Percentiles rank a stretch among this genome's conserved stretches.
These are phyloP conservation scores for Pontederia paniculata DNA, from an alignment of 176 grass and related monocot genomes.

Conservation along the genomic window DNA sequence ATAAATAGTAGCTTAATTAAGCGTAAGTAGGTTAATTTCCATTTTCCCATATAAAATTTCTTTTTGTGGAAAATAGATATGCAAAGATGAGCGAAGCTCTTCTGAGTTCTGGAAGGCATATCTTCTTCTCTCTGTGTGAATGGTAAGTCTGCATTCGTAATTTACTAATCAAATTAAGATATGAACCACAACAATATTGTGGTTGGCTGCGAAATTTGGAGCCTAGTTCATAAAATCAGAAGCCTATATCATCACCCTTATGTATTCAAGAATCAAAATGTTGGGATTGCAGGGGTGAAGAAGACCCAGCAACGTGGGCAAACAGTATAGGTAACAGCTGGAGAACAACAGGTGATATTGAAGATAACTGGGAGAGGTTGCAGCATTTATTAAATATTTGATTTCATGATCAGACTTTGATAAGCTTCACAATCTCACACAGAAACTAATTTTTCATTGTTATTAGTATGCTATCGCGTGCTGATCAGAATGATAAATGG, in stretches of 20 bases:
- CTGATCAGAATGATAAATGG: conserved; percentile 1
- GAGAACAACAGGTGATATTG: conserved; percentile 87
- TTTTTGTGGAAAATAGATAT: conserved; percentile 21
- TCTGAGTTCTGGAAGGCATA: conserved; percentile 29
- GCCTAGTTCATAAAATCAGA: too few species aligned
- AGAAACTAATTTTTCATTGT: neutral
- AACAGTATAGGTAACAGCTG: conserved; percentile 66
- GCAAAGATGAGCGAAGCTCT: conserved; percentile 28
- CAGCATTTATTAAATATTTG: neutral
- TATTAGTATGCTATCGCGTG: conserved; percentile 60
- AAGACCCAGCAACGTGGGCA: conserved; percentile 85
- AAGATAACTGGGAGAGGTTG: conserved; percentile 70
- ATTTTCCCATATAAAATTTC: too few species aligned
- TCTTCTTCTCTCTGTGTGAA: conserved; percentile 48
- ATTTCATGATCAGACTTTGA: too few species aligned
- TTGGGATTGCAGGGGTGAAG: conserved; percentile 36
- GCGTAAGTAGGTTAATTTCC: too few species aligned
- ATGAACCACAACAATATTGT: too few species aligned
- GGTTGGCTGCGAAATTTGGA: too few species aligned
- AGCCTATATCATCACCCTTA: too few species aligned
- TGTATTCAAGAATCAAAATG: neutral
- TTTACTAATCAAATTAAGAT: too few species aligned
- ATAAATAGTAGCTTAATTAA: too few species aligned
- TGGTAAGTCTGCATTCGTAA: conserved; percentile 22
- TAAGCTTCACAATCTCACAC: neutral